Base-by-base conservation (phyloP, 192 early-diverging fungal genomes). In the Phlyctochytrium planicorne region DNA sequence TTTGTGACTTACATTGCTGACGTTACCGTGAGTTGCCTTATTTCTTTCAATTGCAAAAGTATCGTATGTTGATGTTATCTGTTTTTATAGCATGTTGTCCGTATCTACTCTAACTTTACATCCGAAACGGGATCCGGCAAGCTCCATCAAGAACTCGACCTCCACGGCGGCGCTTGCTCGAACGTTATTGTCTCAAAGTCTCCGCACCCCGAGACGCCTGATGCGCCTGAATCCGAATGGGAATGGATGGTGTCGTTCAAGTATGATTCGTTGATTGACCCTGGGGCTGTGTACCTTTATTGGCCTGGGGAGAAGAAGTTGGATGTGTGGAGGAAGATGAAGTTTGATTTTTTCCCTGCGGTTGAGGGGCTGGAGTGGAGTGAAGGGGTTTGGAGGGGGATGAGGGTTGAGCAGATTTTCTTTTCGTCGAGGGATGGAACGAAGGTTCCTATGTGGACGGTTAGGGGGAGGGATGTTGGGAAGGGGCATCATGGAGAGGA, bases 271-370 rank as follows among this genome's bases (percentile, higher is more conserved):
- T 66, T 66, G 30, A 3, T 66, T 6, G 60, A 66, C 36, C 65
- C 65, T 23, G 65, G 65, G 6, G 36, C 65, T 27, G 27, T 62
- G 3, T 66, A 66, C 60, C 4, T 66, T 4, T 66, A 66, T 29
- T 27, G 6, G 16, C 17, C 31, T 6, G 61, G 29, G 16, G 25
- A 16, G 10, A 34, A 62, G 16, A 3, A 6, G 36, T 32, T 62
- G 16, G 33, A 62, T 12, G 61, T 33, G 20, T 27, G 10, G 16
- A 10, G 27, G 55, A 57, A 14, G 20, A 57, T 57, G 55, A 25
- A 12, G 20, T 4, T 10, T 4, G 6, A 12, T 12, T 6, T 10
- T 12, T 6, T 4, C 12, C 55, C 55, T 25, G 40, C 40, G 40
- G 20, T 14, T 6, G 40, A 20, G 40, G 20, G 20, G 40, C 40